phyloP scores from a whole-genome alignment of 23 red algal species.

The Pyropia yezoensis region DNA sequence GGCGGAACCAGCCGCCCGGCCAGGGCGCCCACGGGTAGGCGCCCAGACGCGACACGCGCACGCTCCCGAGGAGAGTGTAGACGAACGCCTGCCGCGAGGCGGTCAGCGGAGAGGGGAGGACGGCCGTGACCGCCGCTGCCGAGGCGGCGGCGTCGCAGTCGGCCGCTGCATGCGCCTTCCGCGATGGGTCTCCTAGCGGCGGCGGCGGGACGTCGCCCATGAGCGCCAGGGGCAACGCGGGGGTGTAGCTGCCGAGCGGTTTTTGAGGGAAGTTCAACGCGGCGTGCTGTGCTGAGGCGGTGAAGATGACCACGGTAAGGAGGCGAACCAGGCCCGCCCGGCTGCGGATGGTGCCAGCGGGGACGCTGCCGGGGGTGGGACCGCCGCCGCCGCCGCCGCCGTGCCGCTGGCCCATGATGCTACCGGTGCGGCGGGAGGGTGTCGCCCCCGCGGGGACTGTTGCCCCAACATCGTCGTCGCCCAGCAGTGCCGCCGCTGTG shows the following conservation, averaged over 20 bases:
- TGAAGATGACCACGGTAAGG: slow-evolving; percentile 22
- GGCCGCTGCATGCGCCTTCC: background rate
- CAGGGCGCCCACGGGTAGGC: too few species aligned
- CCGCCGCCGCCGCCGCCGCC: too few species aligned
- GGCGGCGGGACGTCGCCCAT: slow-evolving; percentile 12
- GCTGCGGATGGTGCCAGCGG: slow-evolving; percentile 2
- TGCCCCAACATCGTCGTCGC: too few species aligned
- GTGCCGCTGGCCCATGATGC: too few species aligned
- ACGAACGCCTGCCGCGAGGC: slow-evolving; percentile 14
- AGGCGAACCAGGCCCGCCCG: slow-evolving; percentile 1
- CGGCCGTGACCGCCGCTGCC: slow-evolving; percentile 6
- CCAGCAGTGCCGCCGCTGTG: too few species aligned
- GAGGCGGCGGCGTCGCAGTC: background rate
- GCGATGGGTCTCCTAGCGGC: background rate
- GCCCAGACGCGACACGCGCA: too few species aligned
- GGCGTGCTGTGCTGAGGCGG: slow-evolving; percentile 22
- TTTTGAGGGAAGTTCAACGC: slow-evolving; percentile 21
- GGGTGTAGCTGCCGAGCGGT: slow-evolving; percentile 7
- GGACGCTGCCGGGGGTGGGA: too few species aligned
- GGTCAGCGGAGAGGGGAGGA: slow-evolving; percentile 7
- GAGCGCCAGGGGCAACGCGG: slow-evolving; percentile 6
- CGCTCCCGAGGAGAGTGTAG: background rate
- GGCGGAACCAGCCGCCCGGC: background rate
- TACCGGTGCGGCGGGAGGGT: too few species aligned
- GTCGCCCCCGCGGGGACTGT: too few species aligned